Conservation (phyloP, 2,329 filamentous ascomycete genomes). For the Raffaelea arxii region DNA sequence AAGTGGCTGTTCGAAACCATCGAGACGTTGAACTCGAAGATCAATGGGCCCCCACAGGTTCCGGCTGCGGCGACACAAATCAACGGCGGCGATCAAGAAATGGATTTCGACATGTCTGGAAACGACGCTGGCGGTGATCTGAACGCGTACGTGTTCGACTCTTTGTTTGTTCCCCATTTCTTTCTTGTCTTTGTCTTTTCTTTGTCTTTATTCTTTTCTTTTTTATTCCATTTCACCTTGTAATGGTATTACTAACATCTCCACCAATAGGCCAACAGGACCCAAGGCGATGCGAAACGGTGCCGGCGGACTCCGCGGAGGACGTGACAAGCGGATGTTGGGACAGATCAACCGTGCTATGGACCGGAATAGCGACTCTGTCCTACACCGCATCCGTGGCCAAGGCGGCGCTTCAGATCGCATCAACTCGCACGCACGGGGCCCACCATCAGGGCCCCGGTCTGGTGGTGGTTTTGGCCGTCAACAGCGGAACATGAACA, state of each 20-base stretch:
- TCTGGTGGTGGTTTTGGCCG: slow-evolving; percentile 24
- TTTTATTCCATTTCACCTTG: too few species aligned
- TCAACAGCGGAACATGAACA: slow-evolving; percentile 39
- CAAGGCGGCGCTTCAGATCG: slow-evolving; percentile 59
- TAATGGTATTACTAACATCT: slow-evolving; percentile 32
- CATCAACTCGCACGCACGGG: slow-evolving; percentile 68
- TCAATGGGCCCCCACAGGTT: slow-evolving; percentile 35
- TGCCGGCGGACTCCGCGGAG: slow-evolving; percentile 35
- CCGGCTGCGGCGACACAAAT: slow-evolving; percentile 11
- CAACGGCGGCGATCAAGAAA: slow-evolving; percentile 43
- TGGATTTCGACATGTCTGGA: slow-evolving; percentile 58
- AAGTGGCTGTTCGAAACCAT: slow-evolving; percentile 92
- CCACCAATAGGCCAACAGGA: slow-evolving; percentile 66
- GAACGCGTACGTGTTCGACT: slow-evolving; percentile 43
- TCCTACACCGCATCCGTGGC: slow-evolving; percentile 70
- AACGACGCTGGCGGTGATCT: slow-evolving; percentile 32
- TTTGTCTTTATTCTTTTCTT: background rate
- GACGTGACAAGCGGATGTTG: slow-evolving; percentile 72
- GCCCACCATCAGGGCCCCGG: slow-evolving; percentile 62
- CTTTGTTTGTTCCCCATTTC: background rate
- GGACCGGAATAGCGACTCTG: slow-evolving; percentile 66
- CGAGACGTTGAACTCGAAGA: slow-evolving; percentile 52
- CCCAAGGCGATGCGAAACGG: slow-evolving; percentile 89
- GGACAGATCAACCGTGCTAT: slow-evolving; percentile 77
- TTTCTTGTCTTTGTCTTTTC: background rate